These are phyloP conservation scores for Pichia deserticola DNA, from an alignment of 805 yeast species.

Conservation along the genomic window DNA sequence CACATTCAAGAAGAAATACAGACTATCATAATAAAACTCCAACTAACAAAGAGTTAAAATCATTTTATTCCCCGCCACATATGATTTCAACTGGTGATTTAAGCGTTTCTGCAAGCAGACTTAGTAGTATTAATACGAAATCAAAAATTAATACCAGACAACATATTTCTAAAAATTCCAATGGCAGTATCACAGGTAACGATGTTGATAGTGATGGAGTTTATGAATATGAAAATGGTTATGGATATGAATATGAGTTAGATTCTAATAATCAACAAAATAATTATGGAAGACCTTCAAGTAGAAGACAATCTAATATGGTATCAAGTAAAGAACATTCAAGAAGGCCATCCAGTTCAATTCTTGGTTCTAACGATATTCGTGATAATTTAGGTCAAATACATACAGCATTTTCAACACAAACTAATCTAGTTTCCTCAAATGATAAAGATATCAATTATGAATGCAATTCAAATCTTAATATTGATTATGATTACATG, in stretches of 20 bases:
- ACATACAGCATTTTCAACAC: background rate
- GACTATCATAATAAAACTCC: background rate
- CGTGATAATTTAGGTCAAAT: background rate
- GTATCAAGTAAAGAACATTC: slow-evolving; percentile 1
- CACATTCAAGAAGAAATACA: background rate
- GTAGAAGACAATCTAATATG: background rate
- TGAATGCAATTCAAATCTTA: background rate
- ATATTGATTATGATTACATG: slow-evolving; percentile 15
- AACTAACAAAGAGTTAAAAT: background rate
- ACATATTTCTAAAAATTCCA: background rate
- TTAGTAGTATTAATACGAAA: slow-evolving; percentile 1
- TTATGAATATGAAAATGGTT: slow-evolving; percentile 12
- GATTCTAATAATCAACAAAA: background rate
- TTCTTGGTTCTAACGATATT: background rate
- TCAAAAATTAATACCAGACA: background rate
- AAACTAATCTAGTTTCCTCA: background rate
- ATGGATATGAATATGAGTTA: slow-evolving; percentile 14
- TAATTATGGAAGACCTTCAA: background rate
- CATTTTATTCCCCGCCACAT: slow-evolving; percentile 2
- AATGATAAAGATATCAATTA: background rate
- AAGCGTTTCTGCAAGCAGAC: background rate
- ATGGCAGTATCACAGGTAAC: background rate
- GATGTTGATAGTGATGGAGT: slow-evolving; percentile 9
- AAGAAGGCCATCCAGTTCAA: slow-evolving; percentile 2
- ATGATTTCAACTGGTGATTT: slow-evolving; percentile 1